Conservation (phyloP, 148 eudicot genomes). For the Heliamphora exappendiculata region DNA sequence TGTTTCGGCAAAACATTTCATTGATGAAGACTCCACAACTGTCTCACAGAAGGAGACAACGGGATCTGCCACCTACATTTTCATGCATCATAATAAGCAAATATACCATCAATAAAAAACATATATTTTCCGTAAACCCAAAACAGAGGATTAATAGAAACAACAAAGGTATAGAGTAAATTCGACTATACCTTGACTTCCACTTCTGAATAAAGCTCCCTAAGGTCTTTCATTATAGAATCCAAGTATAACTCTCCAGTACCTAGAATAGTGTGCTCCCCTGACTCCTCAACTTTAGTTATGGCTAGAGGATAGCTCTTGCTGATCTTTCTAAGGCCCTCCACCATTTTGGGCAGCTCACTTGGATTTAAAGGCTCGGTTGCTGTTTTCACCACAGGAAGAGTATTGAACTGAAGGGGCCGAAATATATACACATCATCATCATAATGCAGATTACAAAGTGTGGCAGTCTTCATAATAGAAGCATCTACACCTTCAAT, state of each 20-base stretch:
- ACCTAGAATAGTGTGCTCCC: constrained; percentile 94
- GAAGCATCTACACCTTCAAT: constrained; percentile 99
- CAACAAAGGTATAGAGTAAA: not conserved
- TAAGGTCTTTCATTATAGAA: constrained; percentile 98
- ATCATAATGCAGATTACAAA: constrained; percentile 60
- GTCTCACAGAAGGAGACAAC: constrained; percentile 99
- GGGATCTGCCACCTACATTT: constrained; percentile 88
- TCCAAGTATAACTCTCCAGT: constrained; percentile 95
- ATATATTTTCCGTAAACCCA: not conserved
- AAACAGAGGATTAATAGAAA: not conserved
- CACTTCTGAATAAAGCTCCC: constrained; percentile 97
- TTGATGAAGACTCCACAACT: constrained; percentile 91
- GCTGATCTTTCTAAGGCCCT: constrained; percentile 95
- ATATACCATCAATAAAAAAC: not conserved
- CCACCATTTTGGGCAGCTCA: constrained; percentile 98
- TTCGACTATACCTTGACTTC: constrained; percentile 75
- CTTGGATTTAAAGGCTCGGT: constrained; percentile 99
- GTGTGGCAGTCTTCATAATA: constrained; percentile 96
- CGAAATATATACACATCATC: constrained; percentile 92
- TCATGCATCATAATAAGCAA: not conserved
- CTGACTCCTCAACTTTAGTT: constrained; percentile 98
- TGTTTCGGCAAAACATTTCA: constrained; percentile 99
- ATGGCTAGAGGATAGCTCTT: constrained; percentile 98
- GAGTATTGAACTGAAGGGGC: constrained; percentile 93
- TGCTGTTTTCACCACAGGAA: constrained; percentile 98